Percentiles rank a stretch among this genome's conserved stretches.
These are phyloP conservation scores for Breynia disticha DNA, from an alignment of 441 rosid species.

Conservation along the genomic window DNA sequence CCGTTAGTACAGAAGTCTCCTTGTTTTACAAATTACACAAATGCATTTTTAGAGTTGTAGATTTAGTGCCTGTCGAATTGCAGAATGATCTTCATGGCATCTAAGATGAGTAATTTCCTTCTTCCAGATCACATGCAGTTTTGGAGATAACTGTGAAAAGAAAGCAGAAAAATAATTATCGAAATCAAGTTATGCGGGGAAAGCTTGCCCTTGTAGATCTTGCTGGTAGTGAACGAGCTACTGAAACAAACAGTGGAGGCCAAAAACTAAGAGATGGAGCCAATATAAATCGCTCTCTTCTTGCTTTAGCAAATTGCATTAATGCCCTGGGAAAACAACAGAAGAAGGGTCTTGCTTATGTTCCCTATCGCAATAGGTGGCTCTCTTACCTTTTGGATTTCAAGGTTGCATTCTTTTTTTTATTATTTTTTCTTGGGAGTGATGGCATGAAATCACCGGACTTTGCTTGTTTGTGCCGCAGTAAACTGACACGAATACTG, in stretches of 20 bases:
- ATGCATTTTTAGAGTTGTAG: no score
- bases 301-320: conserved; percentile 93
- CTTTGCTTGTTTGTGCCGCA: conserved; percentile 22
- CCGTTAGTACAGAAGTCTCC: not conserved
- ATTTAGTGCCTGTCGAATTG: not conserved
- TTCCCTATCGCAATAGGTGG: conserved; percentile 93
- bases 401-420: conserved; percentile 9
- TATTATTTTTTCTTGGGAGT: not conserved
- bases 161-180: conserved; percentile 60
- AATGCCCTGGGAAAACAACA: conserved; percentile 90
- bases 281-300: conserved; percentile 88
- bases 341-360: conserved; percentile 94
- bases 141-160: conserved; percentile 79
- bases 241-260: conserved; percentile 85
- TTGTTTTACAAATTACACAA: no score
- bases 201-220: conserved; percentile 98
- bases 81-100: not conserved
- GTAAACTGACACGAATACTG: conserved; percentile 89
- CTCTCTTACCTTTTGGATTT: not conserved
- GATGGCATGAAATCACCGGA: no score
- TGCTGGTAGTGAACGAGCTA: conserved; percentile 96
- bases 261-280: conserved; percentile 96
- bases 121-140: conserved; percentile 79
- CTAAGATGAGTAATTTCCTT: not conserved
- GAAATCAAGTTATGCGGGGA: conserved; percentile 67